A percentile compares a stretch with the other conserved stretches of the same genome.
Conservation (phyloP, 2,329 filamentous ascomycete genomes). For the Aspergillus fructus region DNA sequence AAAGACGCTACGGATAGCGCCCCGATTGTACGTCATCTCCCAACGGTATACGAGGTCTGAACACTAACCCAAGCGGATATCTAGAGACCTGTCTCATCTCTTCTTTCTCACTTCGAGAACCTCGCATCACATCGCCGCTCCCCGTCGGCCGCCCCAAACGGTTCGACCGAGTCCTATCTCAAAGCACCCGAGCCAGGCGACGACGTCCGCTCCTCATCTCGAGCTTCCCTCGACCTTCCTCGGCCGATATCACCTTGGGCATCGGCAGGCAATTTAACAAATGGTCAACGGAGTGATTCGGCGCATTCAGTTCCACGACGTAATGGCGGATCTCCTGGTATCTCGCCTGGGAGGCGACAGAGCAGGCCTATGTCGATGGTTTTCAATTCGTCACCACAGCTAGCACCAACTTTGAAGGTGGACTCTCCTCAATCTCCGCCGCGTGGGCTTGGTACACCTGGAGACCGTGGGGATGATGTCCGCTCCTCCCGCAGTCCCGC, state of each 20-base stretch:
- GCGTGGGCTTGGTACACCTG: constrained; percentile 35
- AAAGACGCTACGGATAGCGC: constrained; percentile 37
- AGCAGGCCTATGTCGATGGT: constrained; percentile 49
- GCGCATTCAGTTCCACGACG: constrained; percentile 26
- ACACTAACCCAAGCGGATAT: constrained; percentile 5
- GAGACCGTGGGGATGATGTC: constrained; percentile 69
- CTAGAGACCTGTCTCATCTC: constrained; percentile 49
- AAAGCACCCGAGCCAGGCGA: constrained; percentile 34
- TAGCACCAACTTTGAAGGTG: constrained; percentile 43
- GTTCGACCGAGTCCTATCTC: constrained; percentile 31
- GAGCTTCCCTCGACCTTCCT: constrained; percentile 45
- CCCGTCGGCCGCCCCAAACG: constrained; percentile 27
- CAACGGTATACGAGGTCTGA: background rate
- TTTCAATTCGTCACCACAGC: constrained; percentile 41
- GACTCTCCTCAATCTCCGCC: constrained; percentile 47
- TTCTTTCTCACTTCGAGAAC: constrained; percentile 50
- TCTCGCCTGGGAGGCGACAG: constrained; percentile 60
- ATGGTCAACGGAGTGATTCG: constrained; percentile 19
- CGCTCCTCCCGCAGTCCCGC: constrained; percentile 26
- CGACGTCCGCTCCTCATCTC: constrained; percentile 27
- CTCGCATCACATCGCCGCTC: constrained; percentile 37
- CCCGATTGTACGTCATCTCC: constrained; percentile 34
- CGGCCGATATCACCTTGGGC: constrained; percentile 42
- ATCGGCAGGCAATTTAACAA: constrained; percentile 22
- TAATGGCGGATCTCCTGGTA: constrained; percentile 51